Evolutionary conservation across 192 early-diverging fungal species (phyloP), one percentile per base, ranked within the genome.

Genomic region (Gonapodya prolifera): DNA sequence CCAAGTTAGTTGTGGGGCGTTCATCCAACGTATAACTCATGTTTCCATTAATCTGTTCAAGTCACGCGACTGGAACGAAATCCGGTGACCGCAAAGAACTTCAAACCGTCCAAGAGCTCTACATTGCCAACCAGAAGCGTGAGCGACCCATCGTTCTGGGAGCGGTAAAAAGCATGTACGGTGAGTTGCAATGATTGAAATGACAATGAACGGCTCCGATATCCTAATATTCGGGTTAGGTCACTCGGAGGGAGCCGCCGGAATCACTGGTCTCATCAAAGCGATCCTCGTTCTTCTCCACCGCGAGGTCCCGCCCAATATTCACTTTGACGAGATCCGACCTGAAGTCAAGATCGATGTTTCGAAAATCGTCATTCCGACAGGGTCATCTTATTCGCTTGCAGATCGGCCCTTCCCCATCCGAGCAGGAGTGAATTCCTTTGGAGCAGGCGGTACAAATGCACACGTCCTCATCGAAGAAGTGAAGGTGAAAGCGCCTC

Each of bases 181-280:
- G 71, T 73, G 71, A 18, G 71, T 73, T 30, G n/a, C 45, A 61
- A 61, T 61, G 45, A 61, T 32, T 18, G 71, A 2, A 29, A 30
- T 73, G 2, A 61, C 31, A 32, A 73, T 32, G 28, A 30, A 32
- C 16, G 18, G 8, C 8, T 18, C 2, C 71, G 2, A 30, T 73
- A 2, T 73, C 18, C 32, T 32, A 2, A 13, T 16, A 73, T 73
- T 33, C 23, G 70, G n/a, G n/a, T n/a, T 34, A 75, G 77, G 77
- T 34, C 77, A 78, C 23, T 75, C 77, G 33, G 77, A 78, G 35
- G 77, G 75, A 30, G 77, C 75, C 75, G 75, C 70, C 35, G 77
- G 77, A 31, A 75, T 78, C 69, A 76, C 77, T 61, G 69, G 34
- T 23, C 30, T 78, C 34, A 76, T 78, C 33, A 78, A 78, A 2